Conservation (phyloP, 2,329 filamentous ascomycete species). For the Leptographium lundbergii region DNA sequence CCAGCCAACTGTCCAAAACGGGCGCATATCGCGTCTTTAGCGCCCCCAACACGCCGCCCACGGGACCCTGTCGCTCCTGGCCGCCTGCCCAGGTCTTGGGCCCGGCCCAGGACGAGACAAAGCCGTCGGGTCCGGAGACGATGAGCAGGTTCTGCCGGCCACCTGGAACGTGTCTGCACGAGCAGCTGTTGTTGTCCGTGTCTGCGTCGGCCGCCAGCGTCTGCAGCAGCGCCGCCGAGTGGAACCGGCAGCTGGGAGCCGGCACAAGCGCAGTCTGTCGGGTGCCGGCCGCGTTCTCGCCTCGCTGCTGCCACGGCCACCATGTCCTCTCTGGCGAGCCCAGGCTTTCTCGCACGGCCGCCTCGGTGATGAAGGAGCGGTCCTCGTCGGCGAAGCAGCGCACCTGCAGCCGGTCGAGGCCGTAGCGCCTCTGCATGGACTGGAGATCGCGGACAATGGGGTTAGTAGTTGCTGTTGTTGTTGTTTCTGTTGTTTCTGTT, state of each 20-base stretch:
- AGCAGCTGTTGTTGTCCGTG: background rate
- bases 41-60: slow-evolving; percentile 54
- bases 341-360: slow-evolving; percentile 25
- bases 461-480: slow-evolving; percentile 13
- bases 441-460: slow-evolving; percentile 50
- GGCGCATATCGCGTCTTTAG: slow-evolving; percentile 36
- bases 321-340: slow-evolving; percentile 2
- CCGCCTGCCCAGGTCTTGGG: slow-evolving; percentile 65
- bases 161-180: slow-evolving; percentile 16
- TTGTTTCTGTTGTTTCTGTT: too few relatives aligned
- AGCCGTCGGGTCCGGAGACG: slow-evolving; percentile 84
- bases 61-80: slow-evolving; percentile 58
- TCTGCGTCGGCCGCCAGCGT: slow-evolving; percentile 3
- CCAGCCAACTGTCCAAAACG: slow-evolving; percentile 32
- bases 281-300: background rate
- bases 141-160: slow-evolving; percentile 51
- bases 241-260: slow-evolving; percentile 13
- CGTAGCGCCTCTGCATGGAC: slow-evolving; percentile 46
- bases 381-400: slow-evolving; percentile 79
- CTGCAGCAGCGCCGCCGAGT: slow-evolving; percentile 16
- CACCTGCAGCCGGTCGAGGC: slow-evolving; percentile 46
- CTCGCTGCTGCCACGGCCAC: background rate
- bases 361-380: slow-evolving; percentile 46
- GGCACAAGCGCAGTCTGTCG: slow-evolving; percentile 8
- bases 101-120: slow-evolving; percentile 70